Base-by-base conservation (phyloP, 352 stramenopile genomes). In the Pythium oligandrum region DNA sequence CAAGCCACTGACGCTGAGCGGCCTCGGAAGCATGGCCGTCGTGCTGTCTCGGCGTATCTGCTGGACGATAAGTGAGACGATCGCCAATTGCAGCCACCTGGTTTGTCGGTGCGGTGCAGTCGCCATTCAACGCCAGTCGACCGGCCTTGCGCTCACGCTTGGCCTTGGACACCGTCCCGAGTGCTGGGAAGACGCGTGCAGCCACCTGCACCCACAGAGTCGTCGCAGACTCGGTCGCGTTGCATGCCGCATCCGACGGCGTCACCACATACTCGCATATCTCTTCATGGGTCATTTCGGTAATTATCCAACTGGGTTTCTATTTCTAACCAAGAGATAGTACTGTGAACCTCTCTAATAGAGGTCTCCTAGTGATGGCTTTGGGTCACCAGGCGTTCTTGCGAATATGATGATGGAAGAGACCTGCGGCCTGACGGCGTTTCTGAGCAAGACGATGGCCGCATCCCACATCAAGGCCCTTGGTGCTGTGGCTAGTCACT, bases 151-250 rank as follows among this genome's bases (percentile, higher is more conserved):
- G 71, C 44, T 80, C 77, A 35, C 77, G 77, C 53, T 85, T 83
- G 40, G 77, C 74, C 51, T 85, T 88, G 44, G 77, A 88, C n/a
- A 73, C 63, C 5, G 77, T 88, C 47, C 51, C 57, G 34, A 88
- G 45, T 45, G 63, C 56, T 6, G 65, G 65, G 30, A 84, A 76
- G 36, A 57, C 65, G 44, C 63, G 65, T n/a, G 77, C 77, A 6
- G 77, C 77, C 31, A 88, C 65, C 43, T 59, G 61, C 48, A 85
- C 71, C 74, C 74, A 88, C 54, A 48, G 49, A 3, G 38, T 35
- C 30, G 46, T n/a, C 11, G 39, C 40, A 31, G 46, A 4, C 7
- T 30, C 34, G 33, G 50, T 33, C 32, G 47, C 9, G 45, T 43
- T 26, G 37, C 1, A 26, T 17, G 48, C 38, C 9, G 46, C 42